Percentiles rank a stretch among this genome's conserved stretches.
Conservation (phyloP, 495 filamentous ascomycete species). For the Lineolata rhizophorae region DNA sequence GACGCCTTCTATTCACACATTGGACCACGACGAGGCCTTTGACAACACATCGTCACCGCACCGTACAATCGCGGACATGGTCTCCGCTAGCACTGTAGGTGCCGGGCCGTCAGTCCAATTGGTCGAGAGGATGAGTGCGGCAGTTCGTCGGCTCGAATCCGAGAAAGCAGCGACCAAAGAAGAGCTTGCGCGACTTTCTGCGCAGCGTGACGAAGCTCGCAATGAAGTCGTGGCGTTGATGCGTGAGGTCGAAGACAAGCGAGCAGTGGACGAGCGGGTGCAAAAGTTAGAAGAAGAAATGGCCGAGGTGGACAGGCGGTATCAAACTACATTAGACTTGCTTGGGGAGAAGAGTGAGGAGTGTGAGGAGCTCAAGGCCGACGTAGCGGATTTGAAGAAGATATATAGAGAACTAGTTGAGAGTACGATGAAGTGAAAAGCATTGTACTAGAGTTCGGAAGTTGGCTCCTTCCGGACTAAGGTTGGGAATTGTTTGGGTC, state of each 20-base stretch:
- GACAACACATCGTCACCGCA: slow-evolving; percentile 36
- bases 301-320: slow-evolving; percentile 40
- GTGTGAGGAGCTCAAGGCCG: slow-evolving; percentile 72
- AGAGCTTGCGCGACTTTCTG: slow-evolving; percentile 54
- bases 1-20: slow-evolving; percentile 27
- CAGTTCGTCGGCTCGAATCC: slow-evolving; percentile 72
- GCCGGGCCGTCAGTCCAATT: slow-evolving; percentile 89
- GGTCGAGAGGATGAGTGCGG: slow-evolving; percentile 88
- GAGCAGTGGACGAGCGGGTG: slow-evolving; percentile 32
- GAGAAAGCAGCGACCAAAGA: slow-evolving; percentile 74
- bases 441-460: too few species aligned
- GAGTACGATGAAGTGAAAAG: slow-evolving; percentile 40
- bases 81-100: slow-evolving; percentile 69
- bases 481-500: background rate
- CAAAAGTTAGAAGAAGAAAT: slow-evolving; percentile 44
- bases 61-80: slow-evolving; percentile 62
- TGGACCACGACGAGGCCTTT: slow-evolving; percentile 48
- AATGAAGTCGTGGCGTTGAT: slow-evolving; percentile 74
- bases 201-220: slow-evolving; percentile 79
- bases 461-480: too few species aligned
- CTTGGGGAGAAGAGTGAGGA: slow-evolving; percentile 90
- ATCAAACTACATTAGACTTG: slow-evolving; percentile 84
- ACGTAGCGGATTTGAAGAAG: slow-evolving; percentile 80
- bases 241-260: slow-evolving; percentile 53
- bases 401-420: slow-evolving; percentile 89